Conservation (phyloP, 495 filamentous ascomycete genomes). For the Tuber calosporum region DNA sequence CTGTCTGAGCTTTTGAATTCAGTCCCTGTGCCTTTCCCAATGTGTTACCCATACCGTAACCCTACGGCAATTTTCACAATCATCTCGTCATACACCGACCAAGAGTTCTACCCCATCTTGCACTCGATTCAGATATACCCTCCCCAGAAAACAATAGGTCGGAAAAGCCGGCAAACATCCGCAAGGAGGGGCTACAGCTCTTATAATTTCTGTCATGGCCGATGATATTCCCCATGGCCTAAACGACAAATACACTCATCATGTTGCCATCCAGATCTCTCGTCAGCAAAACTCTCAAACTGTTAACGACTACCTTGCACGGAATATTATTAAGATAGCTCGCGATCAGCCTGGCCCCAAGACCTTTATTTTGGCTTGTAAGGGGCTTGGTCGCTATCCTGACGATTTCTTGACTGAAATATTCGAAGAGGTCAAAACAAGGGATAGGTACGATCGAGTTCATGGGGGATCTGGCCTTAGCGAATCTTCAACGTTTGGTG, state of each 20-base stretch:
- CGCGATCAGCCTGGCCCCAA: slow-evolving; percentile 40
- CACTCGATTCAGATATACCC: not conserved
- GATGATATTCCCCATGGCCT: slow-evolving; percentile 37
- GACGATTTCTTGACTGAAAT: slow-evolving; percentile 39
- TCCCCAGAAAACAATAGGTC: not conserved
- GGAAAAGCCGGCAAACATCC: not conserved
- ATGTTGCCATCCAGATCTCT: slow-evolving; percentile 33
- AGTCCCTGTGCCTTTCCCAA: not conserved
- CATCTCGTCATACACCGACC: not conserved
- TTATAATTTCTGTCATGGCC: slow-evolving; percentile 17
- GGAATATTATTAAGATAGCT: slow-evolving; percentile 41
- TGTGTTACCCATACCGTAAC: not conserved
- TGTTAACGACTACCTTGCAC: slow-evolving; percentile 38
- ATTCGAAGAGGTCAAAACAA: slow-evolving; percentile 38
- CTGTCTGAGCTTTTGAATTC: not conserved
- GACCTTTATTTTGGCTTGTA: slow-evolving; percentile 39
- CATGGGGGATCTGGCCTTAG: slow-evolving; percentile 8
- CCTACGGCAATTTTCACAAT: not conserved
- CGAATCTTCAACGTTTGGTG: slow-evolving; percentile 13
- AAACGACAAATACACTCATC: slow-evolving; percentile 29
- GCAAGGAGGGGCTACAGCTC: not conserved
- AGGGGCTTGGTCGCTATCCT: slow-evolving; percentile 36
- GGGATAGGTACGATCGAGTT: slow-evolving; percentile 30
- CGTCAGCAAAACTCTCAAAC: slow-evolving; percentile 26
- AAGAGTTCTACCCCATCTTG: not conserved